phyloP scores from a whole-genome alignment of 352 stramenopile genomes.

The Phytophthora pseudosyringae region DNA sequence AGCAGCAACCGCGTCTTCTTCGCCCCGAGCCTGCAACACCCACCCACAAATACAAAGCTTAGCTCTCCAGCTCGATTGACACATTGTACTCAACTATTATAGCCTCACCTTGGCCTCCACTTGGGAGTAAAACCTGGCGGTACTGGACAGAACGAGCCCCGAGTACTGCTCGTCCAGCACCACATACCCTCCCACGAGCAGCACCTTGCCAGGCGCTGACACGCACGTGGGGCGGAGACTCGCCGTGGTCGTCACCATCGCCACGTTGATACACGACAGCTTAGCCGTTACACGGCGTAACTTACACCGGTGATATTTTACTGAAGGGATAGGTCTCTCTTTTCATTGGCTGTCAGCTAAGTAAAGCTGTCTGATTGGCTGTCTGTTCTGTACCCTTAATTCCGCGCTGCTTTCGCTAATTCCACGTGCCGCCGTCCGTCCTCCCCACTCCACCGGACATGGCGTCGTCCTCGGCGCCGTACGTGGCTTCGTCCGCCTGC shows the following conservation, averaged over 20 bases:
- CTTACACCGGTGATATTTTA: not conserved
- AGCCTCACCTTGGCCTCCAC: constrained; percentile 40
- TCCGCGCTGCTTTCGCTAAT: constrained; percentile 17
- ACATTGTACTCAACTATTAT: not conserved
- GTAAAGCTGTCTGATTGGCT: constrained; percentile 24
- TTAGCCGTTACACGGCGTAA: too few relatives aligned
- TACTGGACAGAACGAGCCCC: constrained; percentile 92
- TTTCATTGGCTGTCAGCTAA: constrained; percentile 14
- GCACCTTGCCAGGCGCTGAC: constrained; percentile 96
- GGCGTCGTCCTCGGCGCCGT: constrained; percentile 38
- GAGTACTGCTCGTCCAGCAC: constrained; percentile 92
- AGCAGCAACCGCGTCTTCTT: not conserved
- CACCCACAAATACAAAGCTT: not conserved
- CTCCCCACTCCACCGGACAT: constrained; percentile 13
- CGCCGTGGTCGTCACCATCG: constrained; percentile 1
- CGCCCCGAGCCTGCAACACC: constrained; percentile 10
- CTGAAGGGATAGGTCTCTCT: not conserved
- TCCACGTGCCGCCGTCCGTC: constrained; percentile 17
- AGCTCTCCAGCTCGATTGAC: not conserved
- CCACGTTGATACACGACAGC: not conserved
- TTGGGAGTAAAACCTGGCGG: constrained; percentile 94
- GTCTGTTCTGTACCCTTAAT: constrained; percentile 24
- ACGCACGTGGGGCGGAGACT: constrained; percentile 49
- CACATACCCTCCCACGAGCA: constrained; percentile 96
- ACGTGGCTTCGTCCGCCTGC: constrained; percentile 10